phyloP scores from a whole-genome alignment of 768 basidiomycete genomes.

The Lentinula boryana region DNA sequence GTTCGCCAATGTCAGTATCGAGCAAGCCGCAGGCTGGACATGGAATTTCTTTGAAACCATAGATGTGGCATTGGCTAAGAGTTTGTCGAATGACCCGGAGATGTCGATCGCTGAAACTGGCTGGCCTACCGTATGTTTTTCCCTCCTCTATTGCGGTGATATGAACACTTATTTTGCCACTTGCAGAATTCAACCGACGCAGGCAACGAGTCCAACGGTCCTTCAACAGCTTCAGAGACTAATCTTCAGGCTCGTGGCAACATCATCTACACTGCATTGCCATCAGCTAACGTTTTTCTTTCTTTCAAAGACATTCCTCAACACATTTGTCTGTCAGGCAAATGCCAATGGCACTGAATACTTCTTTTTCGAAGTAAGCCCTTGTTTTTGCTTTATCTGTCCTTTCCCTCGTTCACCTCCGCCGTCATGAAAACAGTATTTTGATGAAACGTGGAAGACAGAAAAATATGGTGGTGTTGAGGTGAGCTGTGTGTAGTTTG shows the following conservation, averaged over 20 bases:
- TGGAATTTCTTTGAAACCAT: slow-evolving; percentile 63
- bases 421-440: slow-evolving; percentile 35
- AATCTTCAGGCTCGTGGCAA: slow-evolving; percentile 49
- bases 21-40: slow-evolving; percentile 77
- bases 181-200: slow-evolving; percentile 52
- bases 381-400: background rate
- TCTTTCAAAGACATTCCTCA: slow-evolving; percentile 57
- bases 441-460: slow-evolving; percentile 41
- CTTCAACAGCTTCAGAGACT: slow-evolving; percentile 50
- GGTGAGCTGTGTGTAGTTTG: slow-evolving; percentile 23
- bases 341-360: slow-evolving; percentile 80
- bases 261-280: background rate
- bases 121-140: slow-evolving; percentile 62
- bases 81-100: slow-evolving; percentile 59
- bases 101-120: slow-evolving; percentile 91
- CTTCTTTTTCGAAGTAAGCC: slow-evolving; percentile 74
- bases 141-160: background rate
- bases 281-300: background rate
- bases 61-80: slow-evolving; percentile 49
- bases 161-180: background rate
- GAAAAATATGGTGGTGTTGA: slow-evolving; percentile 73
- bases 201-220: slow-evolving; percentile 58
- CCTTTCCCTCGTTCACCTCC: background rate
- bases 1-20: slow-evolving; percentile 76
- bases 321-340: slow-evolving; percentile 84